Conservation (phyloP, 768 basidiomycete genomes). For the Termitomyces sp. region DNA sequence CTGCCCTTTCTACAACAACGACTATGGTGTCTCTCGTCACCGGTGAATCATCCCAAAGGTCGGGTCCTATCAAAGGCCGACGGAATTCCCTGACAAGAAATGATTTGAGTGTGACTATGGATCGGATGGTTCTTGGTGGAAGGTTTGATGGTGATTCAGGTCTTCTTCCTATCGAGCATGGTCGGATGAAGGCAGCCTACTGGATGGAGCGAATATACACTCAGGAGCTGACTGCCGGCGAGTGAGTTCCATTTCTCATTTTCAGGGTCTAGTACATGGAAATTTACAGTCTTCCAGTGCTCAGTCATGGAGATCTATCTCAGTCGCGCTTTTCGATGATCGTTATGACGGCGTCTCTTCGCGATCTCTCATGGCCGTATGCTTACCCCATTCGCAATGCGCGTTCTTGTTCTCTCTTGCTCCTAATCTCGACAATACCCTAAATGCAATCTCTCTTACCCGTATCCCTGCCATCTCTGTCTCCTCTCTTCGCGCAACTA, state of each 20-base stretch:
- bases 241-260: slow-evolving; percentile 40
- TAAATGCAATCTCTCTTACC: slow-evolving; percentile 36
- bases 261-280: neutral
- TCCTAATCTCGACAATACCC: slow-evolving; percentile 34
- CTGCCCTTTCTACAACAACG: slow-evolving; percentile 47
- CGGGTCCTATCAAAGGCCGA: slow-evolving; percentile 27
- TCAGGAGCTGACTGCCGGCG: slow-evolving; percentile 39
- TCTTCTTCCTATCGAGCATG: slow-evolving; percentile 46
- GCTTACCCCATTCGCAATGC: slow-evolving; percentile 42
- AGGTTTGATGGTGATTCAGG: slow-evolving; percentile 39
- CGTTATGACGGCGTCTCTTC: slow-evolving; percentile 54
- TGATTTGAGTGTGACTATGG: slow-evolving; percentile 57
- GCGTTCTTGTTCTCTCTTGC: slow-evolving; percentile 48
- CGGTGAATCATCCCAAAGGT: slow-evolving; percentile 28
- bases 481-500: slow-evolving; percentile 57
- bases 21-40: slow-evolving; percentile 47
- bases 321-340: slow-evolving; percentile 59
- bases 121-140: slow-evolving; percentile 64
- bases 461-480: slow-evolving; percentile 45
- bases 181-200: slow-evolving; percentile 65
- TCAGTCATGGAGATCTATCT: slow-evolving; percentile 42
- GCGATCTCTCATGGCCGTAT: slow-evolving; percentile 53
- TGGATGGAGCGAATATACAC: slow-evolving; percentile 66
- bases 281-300: slow-evolving; percentile 26
- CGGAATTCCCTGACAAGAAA: slow-evolving; percentile 48